Evolutionary conservation across 1,139 yeast genomes (phyloP), one percentile per base, ranked within the genome.

Genomic region (Suhomyces terraborum): DNA sequence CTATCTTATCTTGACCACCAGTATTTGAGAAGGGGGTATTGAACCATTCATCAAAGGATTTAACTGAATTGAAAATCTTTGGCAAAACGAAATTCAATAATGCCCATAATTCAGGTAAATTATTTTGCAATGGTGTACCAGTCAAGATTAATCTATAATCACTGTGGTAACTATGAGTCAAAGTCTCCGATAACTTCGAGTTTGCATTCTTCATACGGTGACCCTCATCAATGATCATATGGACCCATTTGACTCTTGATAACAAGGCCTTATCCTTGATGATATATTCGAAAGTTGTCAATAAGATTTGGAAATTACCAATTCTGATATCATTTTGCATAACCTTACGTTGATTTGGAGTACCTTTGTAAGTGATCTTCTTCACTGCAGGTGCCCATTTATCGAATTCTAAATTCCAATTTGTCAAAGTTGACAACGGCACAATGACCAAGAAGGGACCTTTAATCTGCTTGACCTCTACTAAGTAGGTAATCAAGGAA

Each of bases 141-240:
- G 95, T 87, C 55, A 87, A 75, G 63, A 87, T 85, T 53, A 86
- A 73, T 63, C 95, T 75, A 59, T 86, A 80, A 54, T 83, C 85
- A 32, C 88, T 80, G 51, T 80, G 87, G 53, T 86, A 85, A 52
- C 73, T 77, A 35, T 79, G 81, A n/a, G 85, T 82, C 55, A 87
- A 75, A 2, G 93, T 83, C 44, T 73, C 75, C 0, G 91, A 84
- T 42, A 86, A 68, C 56, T 84, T 85, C 12, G 93, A 84, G 51
- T 79, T 83, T 2, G 88, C 74, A 61, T 86, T 87, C 59, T 87
- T 87, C 87, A 87, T 82, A 65, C 95, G 77, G 61, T 87, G 95
- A 53, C 95, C 95, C 67, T 87, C 95, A 66, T 87, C 95, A 49
- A 86, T 87, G 46, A 87, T 83, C 89, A 86, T 84, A 61, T 85